Base-by-base conservation (phyloP, 345 rosid genomes). In the Syzygium aromaticum region DNA sequence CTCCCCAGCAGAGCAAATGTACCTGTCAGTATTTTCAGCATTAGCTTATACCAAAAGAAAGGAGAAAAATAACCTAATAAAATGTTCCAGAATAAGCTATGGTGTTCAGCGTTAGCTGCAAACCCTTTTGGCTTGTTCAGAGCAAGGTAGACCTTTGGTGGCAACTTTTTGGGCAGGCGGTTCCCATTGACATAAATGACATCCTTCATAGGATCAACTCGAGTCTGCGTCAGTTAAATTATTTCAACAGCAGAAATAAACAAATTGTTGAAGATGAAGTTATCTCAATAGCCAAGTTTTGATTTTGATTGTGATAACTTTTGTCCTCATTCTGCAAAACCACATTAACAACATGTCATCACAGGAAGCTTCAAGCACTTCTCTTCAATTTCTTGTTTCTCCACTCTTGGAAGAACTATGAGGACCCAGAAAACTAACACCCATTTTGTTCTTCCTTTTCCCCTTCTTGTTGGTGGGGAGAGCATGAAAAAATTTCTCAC, bases 71-170 rank as follows among this genome's bases (percentile, higher is more conserved):
- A 52, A 49, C 84, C 83, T 33, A 23, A 27, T 13, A 84, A 77
- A 57, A 85, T 54, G 28, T 33, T 9, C 73, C 27, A 27, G 63
- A 87, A 54, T 53, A 78, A 61, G 56, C 28, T 7, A 56, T 53
- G 77, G 14, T 59, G 63, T 84, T 61, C 51, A 53, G 87, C 23
- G 25, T 77, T 59, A 25, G 27, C 51, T 77, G 89, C 99, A 17
- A 86, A 97, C 99, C 99, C 99, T 93, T 97, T 97, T 28, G 99
- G 99, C 93, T 97, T 97, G 94, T 97, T 95, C n/a, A 96, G 91
- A 30, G 98, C 98, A 89, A 97, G 89, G 90, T 95, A 97, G 85
- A 96, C 95, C 87, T 97, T 97, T 12, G 98, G 98, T 27, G 98
- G 99, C 88, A 96, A 90, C 91, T 86, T 96, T 93, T 94, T 97